These are phyloP conservation scores for Aspergillus fumigatus DNA, from an alignment of 2,329 filamentous ascomycete genomes.

Conservation along the genomic window DNA sequence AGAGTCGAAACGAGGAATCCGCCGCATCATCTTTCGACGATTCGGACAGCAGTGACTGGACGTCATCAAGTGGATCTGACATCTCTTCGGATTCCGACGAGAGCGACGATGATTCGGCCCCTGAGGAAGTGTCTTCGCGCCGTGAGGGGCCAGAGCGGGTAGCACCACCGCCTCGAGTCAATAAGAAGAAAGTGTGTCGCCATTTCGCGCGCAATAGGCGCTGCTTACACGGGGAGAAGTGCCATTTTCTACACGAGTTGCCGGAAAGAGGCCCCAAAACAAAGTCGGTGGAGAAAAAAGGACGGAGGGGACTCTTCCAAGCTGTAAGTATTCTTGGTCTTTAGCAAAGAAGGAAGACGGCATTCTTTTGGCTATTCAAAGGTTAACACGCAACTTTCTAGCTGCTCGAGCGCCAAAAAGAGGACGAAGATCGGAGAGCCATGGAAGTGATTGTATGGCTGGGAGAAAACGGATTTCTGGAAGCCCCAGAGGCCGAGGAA, in stretches of 20 bases:
- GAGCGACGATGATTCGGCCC: slow-evolving; percentile 31
- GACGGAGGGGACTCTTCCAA: slow-evolving; percentile 41
- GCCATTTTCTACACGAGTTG: slow-evolving; percentile 40
- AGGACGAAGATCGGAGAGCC: slow-evolving; percentile 38
- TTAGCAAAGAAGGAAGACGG: background rate
- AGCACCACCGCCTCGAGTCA: slow-evolving; percentile 34
- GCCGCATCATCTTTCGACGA: slow-evolving; percentile 12
- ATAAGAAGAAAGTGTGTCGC: slow-evolving; percentile 33
- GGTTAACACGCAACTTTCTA: slow-evolving; percentile 10
- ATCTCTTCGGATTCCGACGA: slow-evolving; percentile 21
- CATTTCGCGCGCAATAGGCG: slow-evolving; percentile 39
- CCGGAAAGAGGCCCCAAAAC: slow-evolving; percentile 25
- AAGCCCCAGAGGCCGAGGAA: slow-evolving; percentile 13
- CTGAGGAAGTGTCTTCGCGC: slow-evolving; percentile 40
- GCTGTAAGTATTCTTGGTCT: slow-evolving; percentile 28
- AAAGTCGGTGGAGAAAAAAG: slow-evolving; percentile 25
- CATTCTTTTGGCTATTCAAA: background rate
- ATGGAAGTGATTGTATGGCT: slow-evolving; percentile 42
- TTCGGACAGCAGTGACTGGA: slow-evolving; percentile 33
- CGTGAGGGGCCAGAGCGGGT: slow-evolving; percentile 38
- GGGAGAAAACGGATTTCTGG: slow-evolving; percentile 39
- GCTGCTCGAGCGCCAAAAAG: slow-evolving; percentile 41
- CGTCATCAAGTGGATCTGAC: slow-evolving; percentile 35
- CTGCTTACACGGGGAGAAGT: slow-evolving; percentile 40
- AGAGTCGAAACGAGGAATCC: slow-evolving; percentile 3